Percentiles rank a stretch among this genome's conserved stretches.
These are phyloP conservation scores for Raffaelea ambrosiae DNA, from an alignment of 2,329 filamentous ascomycete genomes.

Conservation along the genomic window DNA sequence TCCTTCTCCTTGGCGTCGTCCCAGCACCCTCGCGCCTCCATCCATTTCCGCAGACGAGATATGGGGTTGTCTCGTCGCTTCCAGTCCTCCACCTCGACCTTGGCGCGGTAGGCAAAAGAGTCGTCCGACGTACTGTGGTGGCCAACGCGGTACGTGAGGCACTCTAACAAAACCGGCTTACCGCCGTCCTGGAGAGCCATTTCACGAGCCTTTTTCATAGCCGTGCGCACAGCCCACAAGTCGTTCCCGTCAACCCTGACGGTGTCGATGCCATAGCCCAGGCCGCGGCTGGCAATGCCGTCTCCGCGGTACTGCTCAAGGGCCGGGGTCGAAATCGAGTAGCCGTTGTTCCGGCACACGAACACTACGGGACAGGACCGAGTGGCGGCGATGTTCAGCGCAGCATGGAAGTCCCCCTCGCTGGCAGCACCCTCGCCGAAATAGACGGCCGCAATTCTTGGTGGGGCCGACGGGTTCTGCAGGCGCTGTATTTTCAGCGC, in stretches of 20 bases:
- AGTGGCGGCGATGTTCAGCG: conserved; percentile 73
- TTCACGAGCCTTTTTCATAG: conserved; percentile 60
- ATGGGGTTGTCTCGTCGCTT: conserved; percentile 40
- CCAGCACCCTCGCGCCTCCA: conserved; percentile 79
- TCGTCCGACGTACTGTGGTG: conserved; percentile 95
- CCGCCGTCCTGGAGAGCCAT: conserved; percentile 76
- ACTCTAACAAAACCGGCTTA: conserved; percentile 78
- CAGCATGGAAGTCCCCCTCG: conserved; percentile 77
- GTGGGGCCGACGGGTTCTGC: conserved; percentile 51
- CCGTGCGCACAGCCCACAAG: conserved; percentile 67
- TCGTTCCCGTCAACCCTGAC: conserved; percentile 78
- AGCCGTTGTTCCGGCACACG: conserved; percentile 77
- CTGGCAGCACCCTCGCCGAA: conserved; percentile 76
- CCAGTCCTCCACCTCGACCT: conserved; percentile 87
- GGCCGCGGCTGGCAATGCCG: conserved; percentile 67
- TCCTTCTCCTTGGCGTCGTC: conserved; percentile 70
- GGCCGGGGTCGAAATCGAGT: conserved; percentile 71
- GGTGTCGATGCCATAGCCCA: conserved; percentile 79
- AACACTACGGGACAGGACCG: conserved; percentile 68
- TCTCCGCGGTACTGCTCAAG: conserved; percentile 76
- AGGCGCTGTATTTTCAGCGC: conserved; percentile 65
- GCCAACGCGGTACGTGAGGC: conserved; percentile 96
- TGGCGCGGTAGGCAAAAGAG: conserved; percentile 89
- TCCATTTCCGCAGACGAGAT: conserved; percentile 48
- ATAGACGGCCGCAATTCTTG: conserved; percentile 63